Conservation (phyloP, 2,329 filamentous ascomycete species). For the Gyromitra esculenta region DNA sequence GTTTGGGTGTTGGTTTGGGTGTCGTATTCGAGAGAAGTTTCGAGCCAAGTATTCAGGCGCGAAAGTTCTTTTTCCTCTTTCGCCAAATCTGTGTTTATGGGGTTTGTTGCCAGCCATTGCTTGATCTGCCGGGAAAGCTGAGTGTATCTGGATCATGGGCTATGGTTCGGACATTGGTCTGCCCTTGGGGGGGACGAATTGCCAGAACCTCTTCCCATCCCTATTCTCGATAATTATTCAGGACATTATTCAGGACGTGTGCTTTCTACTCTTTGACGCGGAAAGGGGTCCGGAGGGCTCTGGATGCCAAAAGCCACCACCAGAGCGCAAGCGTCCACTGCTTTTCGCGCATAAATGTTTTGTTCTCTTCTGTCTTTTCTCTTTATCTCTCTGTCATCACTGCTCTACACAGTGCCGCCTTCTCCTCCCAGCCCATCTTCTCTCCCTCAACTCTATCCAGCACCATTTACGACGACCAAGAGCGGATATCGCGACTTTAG, state of each 20-base stretch:
- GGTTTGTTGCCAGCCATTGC: not conserved
- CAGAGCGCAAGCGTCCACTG: not conserved
- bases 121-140: not conserved
- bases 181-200: not conserved
- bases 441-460: not conserved
- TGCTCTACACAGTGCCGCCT: not conserved
- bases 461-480: not conserved
- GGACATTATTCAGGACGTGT: not conserved
- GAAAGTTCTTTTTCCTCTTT: not conserved
- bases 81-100: not conserved
- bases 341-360: not conserved
- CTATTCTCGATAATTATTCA: not conserved
- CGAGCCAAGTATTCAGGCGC: not conserved
- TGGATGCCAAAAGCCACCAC: not conserved
- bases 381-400: not conserved
- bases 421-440: not conserved
- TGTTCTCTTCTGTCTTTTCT: not conserved
- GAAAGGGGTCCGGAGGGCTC: not conserved
- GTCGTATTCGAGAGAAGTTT: not conserved
- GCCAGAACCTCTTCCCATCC: not conserved
- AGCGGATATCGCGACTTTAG: not conserved
- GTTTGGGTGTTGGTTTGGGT: not conserved
- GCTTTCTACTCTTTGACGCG: not conserved
- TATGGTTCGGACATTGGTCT: conserved; percentile 28
- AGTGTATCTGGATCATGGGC: conserved; percentile 15